Evolutionary conservation across 306 rosid species (phyloP).

Genomic region (Lagenaria siceraria): DNA sequence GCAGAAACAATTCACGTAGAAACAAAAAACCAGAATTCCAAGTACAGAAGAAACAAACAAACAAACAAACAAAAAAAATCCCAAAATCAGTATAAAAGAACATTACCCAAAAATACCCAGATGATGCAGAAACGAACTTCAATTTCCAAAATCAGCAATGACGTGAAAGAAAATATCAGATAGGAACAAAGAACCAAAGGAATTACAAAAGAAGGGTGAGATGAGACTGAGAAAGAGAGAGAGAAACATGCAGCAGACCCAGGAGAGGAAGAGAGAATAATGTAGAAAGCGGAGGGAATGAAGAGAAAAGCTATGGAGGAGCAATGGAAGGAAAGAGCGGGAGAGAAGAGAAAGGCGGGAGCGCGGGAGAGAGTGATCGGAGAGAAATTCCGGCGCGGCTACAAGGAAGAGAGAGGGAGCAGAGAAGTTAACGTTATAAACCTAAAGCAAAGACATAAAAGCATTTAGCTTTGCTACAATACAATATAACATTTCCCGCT

Average conservation of each 20-base stretch:
- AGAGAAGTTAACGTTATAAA: slow-evolving; percentile 7
- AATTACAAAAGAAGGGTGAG: background rate
- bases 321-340: background rate
- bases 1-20: background rate
- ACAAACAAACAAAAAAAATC: background rate
- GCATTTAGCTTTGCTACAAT: background rate
- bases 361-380: slow-evolving; percentile 27
- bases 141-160: background rate
- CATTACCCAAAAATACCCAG: background rate
- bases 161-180: no score
- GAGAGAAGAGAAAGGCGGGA: background rate
- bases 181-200: background rate
- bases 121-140: background rate
- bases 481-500: background rate
- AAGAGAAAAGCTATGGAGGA: background rate
- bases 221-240: background rate
- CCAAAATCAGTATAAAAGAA: background rate
- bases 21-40: background rate
- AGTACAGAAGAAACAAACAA: background rate
- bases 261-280: no score
- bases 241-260: background rate
- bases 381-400: slow-evolving; percentile 32
- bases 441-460: background rate
- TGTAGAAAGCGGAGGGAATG: no score
- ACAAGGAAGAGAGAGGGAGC: background rate